A percentile compares a stretch with the other conserved stretches of the same genome.
phyloP scores from a whole-genome alignment of 169 alveolate species.

The Blepharisma undulans region DNA sequence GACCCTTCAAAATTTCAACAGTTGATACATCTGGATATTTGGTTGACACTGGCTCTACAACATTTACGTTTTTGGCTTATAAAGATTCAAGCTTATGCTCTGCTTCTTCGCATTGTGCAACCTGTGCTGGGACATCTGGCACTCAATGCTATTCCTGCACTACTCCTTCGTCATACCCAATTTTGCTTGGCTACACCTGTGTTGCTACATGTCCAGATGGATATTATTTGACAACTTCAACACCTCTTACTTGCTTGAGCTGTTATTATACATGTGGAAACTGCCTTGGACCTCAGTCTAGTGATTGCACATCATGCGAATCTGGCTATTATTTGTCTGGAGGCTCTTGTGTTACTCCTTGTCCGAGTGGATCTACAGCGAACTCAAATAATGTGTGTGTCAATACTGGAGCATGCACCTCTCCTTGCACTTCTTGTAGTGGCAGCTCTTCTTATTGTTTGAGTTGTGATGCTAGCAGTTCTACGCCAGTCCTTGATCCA shows the following conservation, averaged over 20 bases:
- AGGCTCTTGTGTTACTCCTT: neutral
- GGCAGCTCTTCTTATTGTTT: neutral
- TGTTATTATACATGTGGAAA: slow-evolving; percentile 9
- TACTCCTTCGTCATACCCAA: neutral
- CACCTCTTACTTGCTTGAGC: neutral
- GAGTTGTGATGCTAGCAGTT: neutral
- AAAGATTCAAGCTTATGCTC: too few species aligned
- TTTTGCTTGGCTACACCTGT: neutral
- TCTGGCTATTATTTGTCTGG: neutral
- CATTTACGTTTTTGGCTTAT: too few species aligned
- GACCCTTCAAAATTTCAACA: neutral
- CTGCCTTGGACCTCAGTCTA: neutral
- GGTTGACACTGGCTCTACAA: too few species aligned
- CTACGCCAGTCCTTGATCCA: neutral
- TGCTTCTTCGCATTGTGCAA: too few species aligned
- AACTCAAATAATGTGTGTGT: neutral
- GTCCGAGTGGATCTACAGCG: slow-evolving; percentile 8
- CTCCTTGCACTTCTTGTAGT: slow-evolving; percentile 21
- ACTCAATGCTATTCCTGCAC: neutral
- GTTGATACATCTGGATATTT: neutral
- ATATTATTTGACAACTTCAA: neutral
- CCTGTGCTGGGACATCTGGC: slow-evolving; percentile 24
- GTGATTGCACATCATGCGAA: slow-evolving; percentile 21
- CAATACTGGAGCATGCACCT: neutral
- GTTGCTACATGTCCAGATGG: neutral